These are phyloP conservation scores for Saccharomycopsis capsularis DNA, from an alignment of 805 yeast species.

Conservation along the genomic window DNA sequence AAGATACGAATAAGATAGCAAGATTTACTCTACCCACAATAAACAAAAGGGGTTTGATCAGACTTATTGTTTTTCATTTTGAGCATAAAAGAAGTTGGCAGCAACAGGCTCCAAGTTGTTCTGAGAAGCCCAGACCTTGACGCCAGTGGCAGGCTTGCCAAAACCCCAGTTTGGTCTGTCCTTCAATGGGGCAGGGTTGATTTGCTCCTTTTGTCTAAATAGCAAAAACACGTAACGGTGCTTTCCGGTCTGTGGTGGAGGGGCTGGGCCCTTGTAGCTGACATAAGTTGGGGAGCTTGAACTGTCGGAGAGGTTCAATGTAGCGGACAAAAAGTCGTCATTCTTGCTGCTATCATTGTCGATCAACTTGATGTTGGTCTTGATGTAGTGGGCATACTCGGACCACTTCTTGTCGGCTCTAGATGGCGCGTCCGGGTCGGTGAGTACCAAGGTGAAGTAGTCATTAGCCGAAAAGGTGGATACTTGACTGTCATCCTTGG, in stretches of 20 bases:
- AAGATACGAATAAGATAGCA: too few relatives aligned
- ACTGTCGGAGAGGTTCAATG: conserved; percentile 27
- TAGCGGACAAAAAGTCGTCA: conserved; percentile 30
- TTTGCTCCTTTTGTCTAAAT: conserved; percentile 47
- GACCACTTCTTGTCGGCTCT: conserved; percentile 80
- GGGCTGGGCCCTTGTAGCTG: conserved; percentile 76
- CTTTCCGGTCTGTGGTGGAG: conserved; percentile 80
- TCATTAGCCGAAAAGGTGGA: conserved; percentile 31
- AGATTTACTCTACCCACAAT: too few relatives aligned
- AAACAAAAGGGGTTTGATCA: too few relatives aligned
- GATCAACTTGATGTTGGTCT: conserved; percentile 43
- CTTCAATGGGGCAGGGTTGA: conserved; percentile 24
- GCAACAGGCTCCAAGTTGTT: conserved; percentile 61
- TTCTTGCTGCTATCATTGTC: conserved; percentile 24
- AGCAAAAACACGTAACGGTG: conserved; percentile 81
- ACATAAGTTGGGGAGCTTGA: conserved; percentile 37
- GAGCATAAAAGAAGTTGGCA: conserved; percentile 80
- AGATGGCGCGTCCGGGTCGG: conserved; percentile 95
- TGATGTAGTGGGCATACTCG: conserved; percentile 74
- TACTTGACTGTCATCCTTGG: conserved; percentile 11
- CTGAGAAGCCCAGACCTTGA: conserved; percentile 61
- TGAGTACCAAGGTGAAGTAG: conserved; percentile 65
- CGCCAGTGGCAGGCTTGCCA: conserved; percentile 74
- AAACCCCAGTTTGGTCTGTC: conserved; percentile 77
- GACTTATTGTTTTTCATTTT: conserved; percentile 32